phyloP scores from a whole-genome alignment of 192 early-diverging fungal genomes.

The Gaertneriomyces semiglobifer region DNA sequence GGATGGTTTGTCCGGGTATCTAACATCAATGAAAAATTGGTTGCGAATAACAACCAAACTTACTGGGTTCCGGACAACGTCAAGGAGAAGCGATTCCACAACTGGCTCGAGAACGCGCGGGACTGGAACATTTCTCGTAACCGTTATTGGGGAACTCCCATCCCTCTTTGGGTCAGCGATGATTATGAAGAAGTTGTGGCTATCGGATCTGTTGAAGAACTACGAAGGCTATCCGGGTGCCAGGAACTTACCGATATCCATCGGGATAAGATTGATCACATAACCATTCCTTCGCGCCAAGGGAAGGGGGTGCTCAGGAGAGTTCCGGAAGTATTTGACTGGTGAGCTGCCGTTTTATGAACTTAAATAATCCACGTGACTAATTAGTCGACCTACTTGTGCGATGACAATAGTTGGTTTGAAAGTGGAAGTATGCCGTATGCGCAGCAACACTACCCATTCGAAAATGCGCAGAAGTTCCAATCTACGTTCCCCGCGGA shows the following conservation, averaged over 20 bases:
- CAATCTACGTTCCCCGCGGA: constrained; percentile 90
- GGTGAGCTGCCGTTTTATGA: constrained; percentile 76
- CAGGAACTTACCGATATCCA: constrained; percentile 84
- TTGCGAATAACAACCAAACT: constrained; percentile 81
- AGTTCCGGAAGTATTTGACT: constrained; percentile 97
- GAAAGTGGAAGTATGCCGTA: constrained; percentile 99
- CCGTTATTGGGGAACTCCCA: constrained; percentile 99
- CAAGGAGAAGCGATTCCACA: constrained; percentile 95
- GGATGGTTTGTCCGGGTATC: constrained; percentile 96
- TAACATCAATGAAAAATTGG: constrained; percentile 76
- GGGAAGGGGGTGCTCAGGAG: constrained; percentile 81
- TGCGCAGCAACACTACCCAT: constrained; percentile 98
- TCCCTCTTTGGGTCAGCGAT: constrained; percentile 95
- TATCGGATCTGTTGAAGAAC: constrained; percentile 86
- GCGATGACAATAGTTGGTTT: constrained; percentile 83
- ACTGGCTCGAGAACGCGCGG: constrained; percentile 93
- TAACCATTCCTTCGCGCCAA: constrained; percentile 91
- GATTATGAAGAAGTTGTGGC: constrained; percentile 87
- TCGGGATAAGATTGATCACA: constrained; percentile 92
- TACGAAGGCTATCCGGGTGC: constrained; percentile 82
- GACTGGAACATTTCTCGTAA: constrained; percentile 99
- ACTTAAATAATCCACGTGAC: no score
- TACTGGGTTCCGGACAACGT: constrained; percentile 96
- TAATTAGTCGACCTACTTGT: constrained; percentile 52
- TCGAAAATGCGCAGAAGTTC: constrained; percentile 92